phyloP scores from a whole-genome alignment of 208 protist species.

The Leishmania aethiopica region DNA sequence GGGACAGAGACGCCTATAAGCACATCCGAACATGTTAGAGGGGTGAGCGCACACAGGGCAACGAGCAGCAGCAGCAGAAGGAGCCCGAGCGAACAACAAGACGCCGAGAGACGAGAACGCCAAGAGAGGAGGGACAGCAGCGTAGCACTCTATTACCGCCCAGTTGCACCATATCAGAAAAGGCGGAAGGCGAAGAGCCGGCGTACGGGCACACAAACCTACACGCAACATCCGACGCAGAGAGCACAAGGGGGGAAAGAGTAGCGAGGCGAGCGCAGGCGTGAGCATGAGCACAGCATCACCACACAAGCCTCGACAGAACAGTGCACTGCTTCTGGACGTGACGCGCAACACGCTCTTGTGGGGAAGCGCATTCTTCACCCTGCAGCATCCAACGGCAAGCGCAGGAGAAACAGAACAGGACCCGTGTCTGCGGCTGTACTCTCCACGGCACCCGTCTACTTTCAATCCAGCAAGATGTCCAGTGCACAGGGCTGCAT shows the following conservation, averaged over 20 bases:
- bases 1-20: background rate
- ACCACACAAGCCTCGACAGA: background rate
- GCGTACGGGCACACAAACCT: background rate
- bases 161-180: background rate
- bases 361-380: background rate
- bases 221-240: background rate
- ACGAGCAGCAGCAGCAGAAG: background rate
- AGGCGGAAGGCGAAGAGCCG: no score
- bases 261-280: background rate
- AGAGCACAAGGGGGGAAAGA: background rate
- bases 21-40: background rate
- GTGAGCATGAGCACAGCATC: background rate
- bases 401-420: background rate
- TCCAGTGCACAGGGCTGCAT: constrained; percentile 77
- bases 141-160: background rate
- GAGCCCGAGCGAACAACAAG: background rate
- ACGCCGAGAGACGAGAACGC: background rate
- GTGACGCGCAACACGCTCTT: background rate
- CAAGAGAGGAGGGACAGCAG: background rate
- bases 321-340: background rate
- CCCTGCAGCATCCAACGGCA: background rate
- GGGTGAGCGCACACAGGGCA: background rate
- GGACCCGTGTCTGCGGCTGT: no score
- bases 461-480: constrained; percentile 65
- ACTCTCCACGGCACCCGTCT: background rate